Evolutionary conservation across 768 basidiomycete genomes (phyloP), one percentile per base, ranked within the genome.

Genomic region (Kwoniella dendrophila): DNA sequence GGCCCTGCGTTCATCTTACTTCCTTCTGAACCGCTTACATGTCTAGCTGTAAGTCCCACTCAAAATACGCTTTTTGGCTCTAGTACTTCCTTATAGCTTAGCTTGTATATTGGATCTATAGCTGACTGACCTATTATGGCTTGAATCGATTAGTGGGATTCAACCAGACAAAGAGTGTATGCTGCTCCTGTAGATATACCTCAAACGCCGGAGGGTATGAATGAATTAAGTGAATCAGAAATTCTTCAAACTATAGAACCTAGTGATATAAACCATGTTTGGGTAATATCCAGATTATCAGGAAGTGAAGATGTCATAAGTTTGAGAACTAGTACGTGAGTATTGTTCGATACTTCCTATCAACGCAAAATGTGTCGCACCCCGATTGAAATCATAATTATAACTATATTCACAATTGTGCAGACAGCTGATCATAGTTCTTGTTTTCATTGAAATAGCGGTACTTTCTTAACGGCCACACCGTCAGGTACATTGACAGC

Each of bases 241-340:
- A 65, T 75, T 12, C 52, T 78, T 11, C 62, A 71, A 32, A 60
- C 70, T 4, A 51, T 78, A 2, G 77, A 78, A 41, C 77, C 77
- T 33, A 72, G 68, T 2, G 77, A 77, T 44, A 70, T 78, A 11
- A 76, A 76, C 59, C 76, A 75, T 44, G 77, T 78, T 11, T 78
- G 77, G 77, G 77, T 78, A 30, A 64, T 75, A 16, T 72, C 73
- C 7, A 56, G 77, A 26, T 60, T 78, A 44, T 68, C 66, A n/a
- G 77, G 77, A 0, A 74, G 69, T 58, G 77, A 78, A 50, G 74
- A 71, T 16, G 70, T 77, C 10, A 62, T 78, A 40, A 73, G 68
- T 44, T 43, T 78, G 24, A 47, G 77, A 33, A 70, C 66, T 8
- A 71, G 72, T 55, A 62, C 72, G 77, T 78, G 51, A 57, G 76